Evolutionary conservation across 169 alveolate species (phyloP), one percentile per base, ranked within the genome.

Genomic region (Blepharisma undulans): DNA sequence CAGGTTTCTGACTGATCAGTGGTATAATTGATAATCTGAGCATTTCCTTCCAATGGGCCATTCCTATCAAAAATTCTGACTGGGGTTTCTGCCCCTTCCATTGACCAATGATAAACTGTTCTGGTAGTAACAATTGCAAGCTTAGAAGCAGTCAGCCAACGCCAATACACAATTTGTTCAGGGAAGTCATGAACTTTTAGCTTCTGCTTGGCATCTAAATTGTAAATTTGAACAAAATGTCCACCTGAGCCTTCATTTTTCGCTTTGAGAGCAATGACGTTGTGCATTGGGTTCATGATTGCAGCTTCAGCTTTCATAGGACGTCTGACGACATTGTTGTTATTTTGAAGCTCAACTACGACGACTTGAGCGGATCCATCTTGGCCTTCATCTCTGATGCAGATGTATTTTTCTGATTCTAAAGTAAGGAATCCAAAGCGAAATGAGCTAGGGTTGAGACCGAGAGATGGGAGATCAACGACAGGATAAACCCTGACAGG

Each of bases 241-340:
- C 96, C 93, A 71, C 94, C 88, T 93, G 88, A 88, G 66, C 88
- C 91, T 81, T 96, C 89, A 94, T 74, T 22, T 94, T 79, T 92
- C 4, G 99, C 99, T 92, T 99, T 97, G 76, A 98, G 97, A 60
- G 99, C 99, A 89, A 99, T 97, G 78, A 98, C 97, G 92, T 98
- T 98, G 87, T 97, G 96, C 36, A 95, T 87, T n/a, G 99, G 99
- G 93, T 99, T 99, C 98, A 98, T 98, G 89, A 99, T 94, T 10
- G 98, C 99, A 18, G 99, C 97, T 77, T 99, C 99, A 59, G 99
- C 99, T 96, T 98, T 99, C 97, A 98, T 98, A 87, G 99, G 98
- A 92, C 98, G 98, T 88, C 99, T 97, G 60, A 98, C 95, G 66
- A 97, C 95, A 34, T 93, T 91, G 94, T 95, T 95, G 74, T 97